Percentiles rank a stretch among this genome's conserved stretches.
These are phyloP conservation scores for Arabis hirsuta DNA, from an alignment of 345 rosid species.

Conservation along the genomic window DNA sequence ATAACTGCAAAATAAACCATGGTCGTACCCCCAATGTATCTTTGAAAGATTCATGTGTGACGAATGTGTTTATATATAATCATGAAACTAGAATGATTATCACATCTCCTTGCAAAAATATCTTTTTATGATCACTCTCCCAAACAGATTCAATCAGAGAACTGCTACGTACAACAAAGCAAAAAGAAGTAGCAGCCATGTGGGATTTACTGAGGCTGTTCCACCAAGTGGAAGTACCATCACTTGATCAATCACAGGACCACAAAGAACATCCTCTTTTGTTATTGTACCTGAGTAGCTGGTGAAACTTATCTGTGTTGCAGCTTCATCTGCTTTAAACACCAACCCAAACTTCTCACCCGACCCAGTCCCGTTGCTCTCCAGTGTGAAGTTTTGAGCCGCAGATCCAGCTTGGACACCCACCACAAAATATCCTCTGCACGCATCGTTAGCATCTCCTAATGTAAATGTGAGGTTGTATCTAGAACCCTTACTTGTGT, in stretches of 20 bases:
- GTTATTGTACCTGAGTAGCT: slow-evolving; percentile 50
- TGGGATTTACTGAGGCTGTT: slow-evolving; percentile 35
- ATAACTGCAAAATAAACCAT: slow-evolving; percentile 27
- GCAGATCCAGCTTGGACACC: slow-evolving; percentile 53
- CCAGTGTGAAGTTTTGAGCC: slow-evolving; percentile 51
- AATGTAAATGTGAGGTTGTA: slow-evolving; percentile 55
- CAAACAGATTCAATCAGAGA: slow-evolving; percentile 38
- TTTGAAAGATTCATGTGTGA: slow-evolving; percentile 23
- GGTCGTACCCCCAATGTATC: neutral
- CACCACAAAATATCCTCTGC: slow-evolving; percentile 48
- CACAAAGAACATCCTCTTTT: slow-evolving; percentile 56
- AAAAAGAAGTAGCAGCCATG: slow-evolving; percentile 42
- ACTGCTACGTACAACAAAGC: slow-evolving; percentile 40
- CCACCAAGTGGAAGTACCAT: slow-evolving; percentile 47
- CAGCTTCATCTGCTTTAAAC: slow-evolving; percentile 50
- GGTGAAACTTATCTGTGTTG: slow-evolving; percentile 55
- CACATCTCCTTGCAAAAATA: slow-evolving; percentile 23
- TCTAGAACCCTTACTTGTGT: slow-evolving; percentile 44
- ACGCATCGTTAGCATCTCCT: slow-evolving; percentile 58
- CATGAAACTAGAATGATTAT: slow-evolving; percentile 29
- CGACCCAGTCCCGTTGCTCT: slow-evolving; percentile 58
- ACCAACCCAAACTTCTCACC: slow-evolving; percentile 46
- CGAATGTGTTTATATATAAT: slow-evolving; percentile 26
- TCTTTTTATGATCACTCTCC: slow-evolving; percentile 5
- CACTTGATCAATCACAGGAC: slow-evolving; percentile 66